phyloP scores from a whole-genome alignment of 2,329 filamentous ascomycete genomes.

The Nothomitra cinnamomea region DNA sequence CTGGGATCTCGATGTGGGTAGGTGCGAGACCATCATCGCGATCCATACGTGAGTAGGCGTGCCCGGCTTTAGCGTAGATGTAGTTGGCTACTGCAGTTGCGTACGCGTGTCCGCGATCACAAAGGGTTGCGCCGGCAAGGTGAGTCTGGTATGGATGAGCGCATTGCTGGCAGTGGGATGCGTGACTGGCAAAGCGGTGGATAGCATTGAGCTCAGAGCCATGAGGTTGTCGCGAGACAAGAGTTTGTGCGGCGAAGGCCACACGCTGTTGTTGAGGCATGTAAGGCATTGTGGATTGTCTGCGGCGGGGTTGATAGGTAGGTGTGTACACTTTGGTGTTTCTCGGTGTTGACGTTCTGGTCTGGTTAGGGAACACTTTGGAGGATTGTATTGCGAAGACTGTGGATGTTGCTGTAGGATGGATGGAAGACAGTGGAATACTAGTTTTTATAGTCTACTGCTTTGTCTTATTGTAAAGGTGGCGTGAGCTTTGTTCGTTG shows the following conservation, averaged over 20 bases:
- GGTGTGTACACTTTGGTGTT: neutral
- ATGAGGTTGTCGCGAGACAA: conserved; percentile 4
- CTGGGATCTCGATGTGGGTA: conserved; percentile 26
- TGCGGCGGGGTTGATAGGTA: neutral
- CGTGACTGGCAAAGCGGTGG: conserved; percentile 19
- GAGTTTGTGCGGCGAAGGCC: neutral
- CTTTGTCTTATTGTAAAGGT: too few relatives aligned
- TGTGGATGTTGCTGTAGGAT: too few relatives aligned
- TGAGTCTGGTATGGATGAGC: conserved; percentile 16
- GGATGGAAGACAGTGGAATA: too few relatives aligned
- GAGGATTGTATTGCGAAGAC: too few relatives aligned
- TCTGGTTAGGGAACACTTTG: neutral
- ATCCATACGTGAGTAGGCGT: conserved; percentile 26
- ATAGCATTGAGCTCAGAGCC: conserved; percentile 22
- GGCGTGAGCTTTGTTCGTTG: too few relatives aligned
- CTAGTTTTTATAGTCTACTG: too few relatives aligned
- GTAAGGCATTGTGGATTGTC: conserved; percentile 4
- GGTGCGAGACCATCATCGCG: conserved; percentile 19
- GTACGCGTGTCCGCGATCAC: conserved; percentile 18
- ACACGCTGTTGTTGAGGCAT: conserved; percentile 1
- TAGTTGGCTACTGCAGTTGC: conserved; percentile 21
- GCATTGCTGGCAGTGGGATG: conserved; percentile 19
- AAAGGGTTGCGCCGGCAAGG: conserved; percentile 17
- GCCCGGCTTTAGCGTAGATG: conserved; percentile 20
- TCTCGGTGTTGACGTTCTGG: neutral